Conservation (phyloP, 108 stramenopile species). For the Cyclotella atomus region DNA sequence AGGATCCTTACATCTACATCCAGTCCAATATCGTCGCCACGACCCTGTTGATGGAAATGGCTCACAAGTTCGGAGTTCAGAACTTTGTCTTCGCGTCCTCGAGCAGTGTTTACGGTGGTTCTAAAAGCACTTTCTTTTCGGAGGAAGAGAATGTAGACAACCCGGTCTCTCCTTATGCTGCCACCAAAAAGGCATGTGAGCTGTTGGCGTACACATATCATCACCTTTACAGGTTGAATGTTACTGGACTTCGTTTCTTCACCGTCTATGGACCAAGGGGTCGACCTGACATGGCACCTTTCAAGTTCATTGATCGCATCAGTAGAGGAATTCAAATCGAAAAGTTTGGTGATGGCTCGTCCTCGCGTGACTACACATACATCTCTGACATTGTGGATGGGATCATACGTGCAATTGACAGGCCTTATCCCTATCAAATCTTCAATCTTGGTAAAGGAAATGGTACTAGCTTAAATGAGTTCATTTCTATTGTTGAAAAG, state of each 20-base stretch:
- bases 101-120: slow-evolving; percentile 96
- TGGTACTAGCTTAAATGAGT: slow-evolving; percentile 91
- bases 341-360: slow-evolving; percentile 96
- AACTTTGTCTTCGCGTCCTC: slow-evolving; percentile 97
- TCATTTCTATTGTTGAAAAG: slow-evolving; percentile 94
- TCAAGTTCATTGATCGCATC: slow-evolving; percentile 97
- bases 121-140: slow-evolving; percentile 87
- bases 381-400: slow-evolving; percentile 98
- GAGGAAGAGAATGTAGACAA: slow-evolving; percentile 96
- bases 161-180: slow-evolving; percentile 97
- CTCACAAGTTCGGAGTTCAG: slow-evolving; percentile 76
- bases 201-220: slow-evolving; percentile 98
- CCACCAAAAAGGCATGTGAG: slow-evolving; percentile 97
- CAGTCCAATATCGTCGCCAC: slow-evolving; percentile 96
- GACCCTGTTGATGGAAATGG: slow-evolving; percentile 91
- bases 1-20: slow-evolving; percentile 98
- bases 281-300: slow-evolving; percentile 97
- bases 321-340: slow-evolving; percentile 90
- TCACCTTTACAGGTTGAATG: slow-evolving; percentile 92
- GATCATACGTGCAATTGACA: slow-evolving; percentile 92
- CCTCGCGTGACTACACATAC: slow-evolving; percentile 97
- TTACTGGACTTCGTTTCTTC: slow-evolving; percentile 96
- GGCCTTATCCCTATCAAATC: slow-evolving; percentile 91
- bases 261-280: slow-evolving; percentile 97
- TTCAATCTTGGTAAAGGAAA: slow-evolving; percentile 97